Conservation (phyloP, 139 green algal genomes). For the Chlorella sp. region DNA sequence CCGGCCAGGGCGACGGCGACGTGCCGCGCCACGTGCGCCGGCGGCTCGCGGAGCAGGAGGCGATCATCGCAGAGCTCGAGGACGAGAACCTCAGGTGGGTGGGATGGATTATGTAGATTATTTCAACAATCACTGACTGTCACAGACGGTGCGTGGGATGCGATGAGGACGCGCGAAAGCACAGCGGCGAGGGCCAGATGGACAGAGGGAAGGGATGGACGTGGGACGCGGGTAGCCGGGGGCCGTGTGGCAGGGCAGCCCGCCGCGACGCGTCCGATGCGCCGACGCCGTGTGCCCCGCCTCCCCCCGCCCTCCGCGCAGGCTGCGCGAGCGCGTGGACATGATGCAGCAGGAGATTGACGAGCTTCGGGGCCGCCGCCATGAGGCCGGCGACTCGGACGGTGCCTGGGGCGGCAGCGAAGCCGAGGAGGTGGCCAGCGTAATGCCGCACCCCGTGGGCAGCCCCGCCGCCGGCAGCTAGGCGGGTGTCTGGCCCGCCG, state of each 20-base stretch:
- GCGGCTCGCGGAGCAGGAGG: constrained; percentile 29
- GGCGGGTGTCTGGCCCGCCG: too few relatives aligned
- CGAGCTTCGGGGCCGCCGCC: constrained; percentile 3
- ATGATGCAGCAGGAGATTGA: constrained; percentile 30
- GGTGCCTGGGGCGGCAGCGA: too few relatives aligned
- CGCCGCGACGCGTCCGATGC: neutral
- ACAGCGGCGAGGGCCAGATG: neutral
- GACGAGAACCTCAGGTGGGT: constrained; percentile 33
- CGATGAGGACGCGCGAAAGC: neutral
- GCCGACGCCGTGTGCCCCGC: neutral
- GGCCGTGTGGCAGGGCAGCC: neutral
- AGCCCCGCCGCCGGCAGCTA: too few relatives aligned
- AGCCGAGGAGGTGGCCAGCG: too few relatives aligned
- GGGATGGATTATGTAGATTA: neutral
- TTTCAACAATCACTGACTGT: neutral
- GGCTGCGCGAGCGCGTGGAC: constrained; percentile 28
- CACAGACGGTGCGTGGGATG: neutral
- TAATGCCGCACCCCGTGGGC: too few relatives aligned
- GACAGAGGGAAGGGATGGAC: neutral
- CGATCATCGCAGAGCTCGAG: constrained; percentile 29
- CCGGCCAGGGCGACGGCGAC: neutral
- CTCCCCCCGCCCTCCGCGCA: neutral
- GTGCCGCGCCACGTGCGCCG: constrained; percentile 11
- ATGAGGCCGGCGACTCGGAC: neutral
- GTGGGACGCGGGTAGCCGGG: neutral